These are phyloP conservation scores for Fusarium pseudograminearum DNA, from an alignment of 2,329 filamentous ascomycete species.

Conservation along the genomic window DNA sequence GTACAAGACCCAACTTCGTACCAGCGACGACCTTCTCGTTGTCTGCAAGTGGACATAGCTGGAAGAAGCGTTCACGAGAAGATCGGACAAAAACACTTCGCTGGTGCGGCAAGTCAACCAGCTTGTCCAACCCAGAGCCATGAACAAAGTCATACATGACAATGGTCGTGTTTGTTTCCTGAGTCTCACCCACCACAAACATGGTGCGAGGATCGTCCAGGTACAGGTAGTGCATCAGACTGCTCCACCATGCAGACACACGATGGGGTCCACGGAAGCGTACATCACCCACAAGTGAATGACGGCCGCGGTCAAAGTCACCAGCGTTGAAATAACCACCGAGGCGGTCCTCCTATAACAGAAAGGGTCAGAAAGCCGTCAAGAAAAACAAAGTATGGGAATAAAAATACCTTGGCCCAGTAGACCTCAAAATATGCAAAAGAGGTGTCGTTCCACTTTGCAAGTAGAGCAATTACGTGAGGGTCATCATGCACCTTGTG, in stretches of 20 bases:
- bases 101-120: slow-evolving; percentile 79
- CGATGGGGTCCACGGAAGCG: slow-evolving; percentile 71
- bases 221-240: slow-evolving; percentile 72
- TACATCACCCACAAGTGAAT: slow-evolving; percentile 70
- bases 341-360: slow-evolving; percentile 64
- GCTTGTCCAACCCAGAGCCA: slow-evolving; percentile 78
- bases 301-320: slow-evolving; percentile 69
- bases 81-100: slow-evolving; percentile 75
- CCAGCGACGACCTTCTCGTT: slow-evolving; percentile 68
- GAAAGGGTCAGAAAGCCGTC: slow-evolving; percentile 2
- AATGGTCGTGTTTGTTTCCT: slow-evolving; percentile 76
- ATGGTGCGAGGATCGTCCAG: slow-evolving; percentile 70
- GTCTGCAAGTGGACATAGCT: slow-evolving; percentile 70
- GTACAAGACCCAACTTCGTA: slow-evolving; percentile 64
- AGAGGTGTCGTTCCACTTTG: slow-evolving; percentile 74
- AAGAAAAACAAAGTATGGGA: neutral
- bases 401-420: slow-evolving; percentile 70
- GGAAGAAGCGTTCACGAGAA: slow-evolving; percentile 76
- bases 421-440: slow-evolving; percentile 88
- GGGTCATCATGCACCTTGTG: slow-evolving; percentile 76
- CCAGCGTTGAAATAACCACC: slow-evolving; percentile 67
- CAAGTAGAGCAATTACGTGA: slow-evolving; percentile 77
- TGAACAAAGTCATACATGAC: slow-evolving; percentile 81
- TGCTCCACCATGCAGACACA: slow-evolving; percentile 71
- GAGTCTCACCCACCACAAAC: slow-evolving; percentile 76